Evolutionary conservation across 2,329 filamentous ascomycete species (phyloP).

Genomic region (Claviceps quebecensis): DNA sequence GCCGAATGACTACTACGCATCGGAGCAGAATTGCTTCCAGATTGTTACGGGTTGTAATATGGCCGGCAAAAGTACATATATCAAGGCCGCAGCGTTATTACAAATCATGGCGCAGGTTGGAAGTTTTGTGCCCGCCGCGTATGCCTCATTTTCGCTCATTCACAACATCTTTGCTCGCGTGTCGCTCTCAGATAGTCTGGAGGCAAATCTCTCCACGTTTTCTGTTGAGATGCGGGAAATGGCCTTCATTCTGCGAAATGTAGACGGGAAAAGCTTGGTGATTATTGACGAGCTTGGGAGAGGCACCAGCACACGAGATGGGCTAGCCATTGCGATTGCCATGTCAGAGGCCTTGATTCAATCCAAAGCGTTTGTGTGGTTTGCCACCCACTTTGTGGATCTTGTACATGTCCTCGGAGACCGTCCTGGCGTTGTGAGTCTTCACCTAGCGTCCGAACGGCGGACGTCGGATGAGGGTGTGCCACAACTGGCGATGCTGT

Average conservation of each 20-base stretch:
- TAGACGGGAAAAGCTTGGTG: slow-evolving; percentile 60
- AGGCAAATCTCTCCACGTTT: slow-evolving; percentile 87
- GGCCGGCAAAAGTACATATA: slow-evolving; percentile 96
- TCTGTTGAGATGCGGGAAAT: slow-evolving; percentile 92
- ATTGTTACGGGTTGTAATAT: slow-evolving; percentile 96
- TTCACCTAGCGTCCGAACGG: slow-evolving; percentile 65
- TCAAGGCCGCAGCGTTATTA: slow-evolving; percentile 69
- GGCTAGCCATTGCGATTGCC: slow-evolving; percentile 75
- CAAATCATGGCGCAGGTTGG: slow-evolving; percentile 91
- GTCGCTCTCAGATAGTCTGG: slow-evolving; percentile 74
- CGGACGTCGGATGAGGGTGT: slow-evolving; percentile 31
- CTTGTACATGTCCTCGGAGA: slow-evolving; percentile 63
- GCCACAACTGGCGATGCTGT: slow-evolving; percentile 69
- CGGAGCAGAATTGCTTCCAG: slow-evolving; percentile 69
- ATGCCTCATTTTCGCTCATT: slow-evolving; percentile 67
- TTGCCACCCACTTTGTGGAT: slow-evolving; percentile 84
- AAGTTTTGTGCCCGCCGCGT: slow-evolving; percentile 75
- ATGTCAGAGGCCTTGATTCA: slow-evolving; percentile 80
- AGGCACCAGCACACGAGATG: slow-evolving; percentile 79
- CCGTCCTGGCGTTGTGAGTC: slow-evolving; percentile 63
- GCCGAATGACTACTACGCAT: slow-evolving; percentile 82
- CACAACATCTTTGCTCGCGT: slow-evolving; percentile 78
- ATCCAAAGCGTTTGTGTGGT: slow-evolving; percentile 71
- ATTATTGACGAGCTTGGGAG: slow-evolving; percentile 88
- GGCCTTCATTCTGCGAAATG: slow-evolving; percentile 77